These are phyloP conservation scores for Atkinsonella hypoxylon DNA, from an alignment of 2,329 filamentous ascomycete genomes.

Conservation along the genomic window DNA sequence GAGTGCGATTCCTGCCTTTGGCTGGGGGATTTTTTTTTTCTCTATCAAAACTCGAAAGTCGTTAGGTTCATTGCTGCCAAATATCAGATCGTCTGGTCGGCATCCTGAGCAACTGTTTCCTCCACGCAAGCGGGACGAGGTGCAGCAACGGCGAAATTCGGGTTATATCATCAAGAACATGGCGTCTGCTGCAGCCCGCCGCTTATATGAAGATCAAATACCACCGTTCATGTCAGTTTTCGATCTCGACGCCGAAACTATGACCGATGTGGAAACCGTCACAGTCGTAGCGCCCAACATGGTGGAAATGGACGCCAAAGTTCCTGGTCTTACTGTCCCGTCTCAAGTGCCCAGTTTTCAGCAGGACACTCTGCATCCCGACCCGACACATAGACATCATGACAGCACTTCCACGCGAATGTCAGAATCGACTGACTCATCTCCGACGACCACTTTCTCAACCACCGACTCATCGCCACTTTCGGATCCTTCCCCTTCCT, in stretches of 20 bases:
- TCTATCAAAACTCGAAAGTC: not conserved
- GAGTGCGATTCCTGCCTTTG: not conserved
- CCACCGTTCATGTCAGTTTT: conserved; percentile 68
- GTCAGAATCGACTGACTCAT: conserved; percentile 83
- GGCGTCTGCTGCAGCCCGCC: conserved; percentile 49
- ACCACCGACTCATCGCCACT: conserved; percentile 85
- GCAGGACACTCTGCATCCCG: conserved; percentile 28
- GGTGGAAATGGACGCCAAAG: conserved; percentile 32
- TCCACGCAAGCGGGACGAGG: not conserved
- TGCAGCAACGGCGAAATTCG: not conserved
- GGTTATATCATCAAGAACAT: conserved; percentile 27
- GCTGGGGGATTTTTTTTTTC: not conserved
- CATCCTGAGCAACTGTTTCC: not conserved
- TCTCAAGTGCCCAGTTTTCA: conserved; percentile 25
- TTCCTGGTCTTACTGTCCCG: conserved; percentile 25
- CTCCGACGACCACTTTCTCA: conserved; percentile 85
- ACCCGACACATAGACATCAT: conserved; percentile 54
- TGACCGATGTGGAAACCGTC: conserved; percentile 40
- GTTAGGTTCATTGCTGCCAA: not conserved
- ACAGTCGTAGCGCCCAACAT: conserved; percentile 43
- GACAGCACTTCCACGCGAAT: conserved; percentile 68
- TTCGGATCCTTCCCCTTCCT: conserved; percentile 81
- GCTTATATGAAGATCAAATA: conserved; percentile 57
- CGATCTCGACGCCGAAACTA: conserved; percentile 47
- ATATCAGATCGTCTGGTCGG: not conserved